phyloP scores from a whole-genome alignment of 257 asterid genomes.

The Prunella vulgaris region DNA sequence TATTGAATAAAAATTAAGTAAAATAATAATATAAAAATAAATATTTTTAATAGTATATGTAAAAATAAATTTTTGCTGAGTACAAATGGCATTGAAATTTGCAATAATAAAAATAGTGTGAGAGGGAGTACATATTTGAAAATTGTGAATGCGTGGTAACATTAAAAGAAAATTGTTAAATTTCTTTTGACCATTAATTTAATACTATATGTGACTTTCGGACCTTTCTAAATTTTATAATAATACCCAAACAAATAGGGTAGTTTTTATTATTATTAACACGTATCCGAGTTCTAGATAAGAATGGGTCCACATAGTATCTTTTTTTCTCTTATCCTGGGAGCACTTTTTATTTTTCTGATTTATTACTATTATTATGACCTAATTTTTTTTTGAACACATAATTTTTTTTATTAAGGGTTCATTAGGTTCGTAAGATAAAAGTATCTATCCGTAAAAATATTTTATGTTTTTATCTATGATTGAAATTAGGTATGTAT shows the following conservation, averaged over 20 bases:
- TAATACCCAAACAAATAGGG: neutral
- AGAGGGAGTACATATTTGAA: too few relatives aligned
- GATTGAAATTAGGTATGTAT: too few relatives aligned
- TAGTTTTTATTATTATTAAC: neutral
- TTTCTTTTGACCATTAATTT: neutral
- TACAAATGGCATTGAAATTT: too few relatives aligned
- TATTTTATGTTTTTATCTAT: too few relatives aligned
- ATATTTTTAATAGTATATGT: too few relatives aligned
- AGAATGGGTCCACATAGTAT: conserved; percentile 34
- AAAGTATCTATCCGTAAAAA: too few relatives aligned
- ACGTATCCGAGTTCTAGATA: conserved; percentile 29
- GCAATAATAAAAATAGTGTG: too few relatives aligned
- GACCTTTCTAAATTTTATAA: neutral
- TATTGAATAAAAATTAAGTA: too few relatives aligned
- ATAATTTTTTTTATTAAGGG: too few relatives aligned
- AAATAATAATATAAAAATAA: too few relatives aligned
- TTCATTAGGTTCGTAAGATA: too few relatives aligned
- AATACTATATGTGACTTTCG: neutral
- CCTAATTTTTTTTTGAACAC: neutral
- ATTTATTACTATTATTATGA: neutral
- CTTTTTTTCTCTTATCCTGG: conserved; percentile 35
- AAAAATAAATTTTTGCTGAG: too few relatives aligned
- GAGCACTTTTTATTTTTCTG: neutral
- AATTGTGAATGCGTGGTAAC: neutral
- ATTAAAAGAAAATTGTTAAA: neutral